These are phyloP conservation scores for Ceratocystis cacaofunesta DNA, from an alignment of 2,329 filamentous ascomycete species.

Conservation along the genomic window DNA sequence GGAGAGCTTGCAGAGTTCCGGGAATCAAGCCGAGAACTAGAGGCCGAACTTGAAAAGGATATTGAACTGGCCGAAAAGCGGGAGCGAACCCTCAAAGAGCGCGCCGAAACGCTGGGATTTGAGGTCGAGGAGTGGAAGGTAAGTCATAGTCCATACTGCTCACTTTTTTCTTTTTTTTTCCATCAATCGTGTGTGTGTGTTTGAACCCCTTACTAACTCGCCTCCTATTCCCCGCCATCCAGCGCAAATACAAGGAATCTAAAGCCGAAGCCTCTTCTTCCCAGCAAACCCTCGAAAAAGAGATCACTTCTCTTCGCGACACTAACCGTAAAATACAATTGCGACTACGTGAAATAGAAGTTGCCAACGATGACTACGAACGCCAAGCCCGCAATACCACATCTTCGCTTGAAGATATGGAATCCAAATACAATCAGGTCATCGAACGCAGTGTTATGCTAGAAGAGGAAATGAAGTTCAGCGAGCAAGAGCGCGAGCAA, in stretches of 20 bases:
- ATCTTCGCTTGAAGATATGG: conserved; percentile 88
- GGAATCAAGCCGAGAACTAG: conserved; percentile 81
- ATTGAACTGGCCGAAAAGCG: conserved; percentile 90
- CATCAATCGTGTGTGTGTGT: background rate
- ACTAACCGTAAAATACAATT: conserved; percentile 67
- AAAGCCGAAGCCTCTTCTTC: conserved; percentile 75
- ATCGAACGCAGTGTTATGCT: conserved; percentile 87
- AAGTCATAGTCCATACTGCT: conserved; percentile 23
- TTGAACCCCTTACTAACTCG: conserved; percentile 8
- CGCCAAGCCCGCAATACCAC: conserved; percentile 89
- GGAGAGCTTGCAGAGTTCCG: conserved; percentile 87
- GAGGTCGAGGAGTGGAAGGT: conserved; percentile 99
- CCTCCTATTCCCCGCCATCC: conserved; percentile 10
- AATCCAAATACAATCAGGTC: conserved; percentile 89
- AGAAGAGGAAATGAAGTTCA: conserved; percentile 83
- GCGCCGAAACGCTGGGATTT: conserved; percentile 68
- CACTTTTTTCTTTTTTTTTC: background rate
- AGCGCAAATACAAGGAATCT: conserved; percentile 93
- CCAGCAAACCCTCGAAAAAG: conserved; percentile 80
- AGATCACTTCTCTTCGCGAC: conserved; percentile 84
- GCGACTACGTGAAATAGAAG: conserved; percentile 83
- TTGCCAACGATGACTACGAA: conserved; percentile 96
- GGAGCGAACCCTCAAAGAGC: conserved; percentile 72
- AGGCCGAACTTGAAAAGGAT: conserved; percentile 89
- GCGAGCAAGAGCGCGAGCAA: conserved; percentile 79